Base-by-base conservation (phyloP, 1,284 basidiomycete genomes). In the Volvariella volvacea region DNA sequence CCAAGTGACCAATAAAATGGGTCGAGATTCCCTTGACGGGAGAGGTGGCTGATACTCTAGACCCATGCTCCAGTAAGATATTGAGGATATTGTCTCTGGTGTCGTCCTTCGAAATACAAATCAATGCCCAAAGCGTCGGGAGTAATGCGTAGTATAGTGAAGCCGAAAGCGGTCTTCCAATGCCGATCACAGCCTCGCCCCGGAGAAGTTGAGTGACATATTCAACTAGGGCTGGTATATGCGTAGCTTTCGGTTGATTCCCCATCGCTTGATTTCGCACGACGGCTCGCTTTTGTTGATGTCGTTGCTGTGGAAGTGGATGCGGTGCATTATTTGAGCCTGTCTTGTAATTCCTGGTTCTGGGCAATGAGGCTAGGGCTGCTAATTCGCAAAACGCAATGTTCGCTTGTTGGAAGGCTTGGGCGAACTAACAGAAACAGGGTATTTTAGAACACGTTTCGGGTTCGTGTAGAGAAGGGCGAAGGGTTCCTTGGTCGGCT, bases 61-160 rank as follows among this genome's bases (percentile, higher is more conserved):
- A 62, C 0, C 80, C 78, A 53, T 88, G 86, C 42, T 80, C 74
- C 33, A 84, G 56, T 1, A 68, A 62, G 14, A 76, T 78, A 37
- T 59, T 58, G 34, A 83, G 62, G 45, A 77, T 67, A 42, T 66
- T 65, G 49, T 48, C 40, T 39, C 8, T 42, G 42, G 19, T 42
- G 2, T 33, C 31, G 30, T 17, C 38, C 22, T 16, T 22, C n/a
- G 51, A 38, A 39, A 51, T 45, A 39, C 66, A 73, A 42, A 93
- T 59, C 38, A 96, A 66, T 20, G 83, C 76, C 89, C 91, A 95
- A 37, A 95, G 72, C 1, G 90, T 87, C 1, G 92, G 90, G 16
- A 92, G 67, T 22, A 94, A 70, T 1, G 82, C 73, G 2, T 64
- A 55, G 63, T 92, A 95, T 10, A 80, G 71, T n/a, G 71, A 57